phyloP scores from a whole-genome alignment of 345 rosid species.

The Psidium guajava region DNA sequence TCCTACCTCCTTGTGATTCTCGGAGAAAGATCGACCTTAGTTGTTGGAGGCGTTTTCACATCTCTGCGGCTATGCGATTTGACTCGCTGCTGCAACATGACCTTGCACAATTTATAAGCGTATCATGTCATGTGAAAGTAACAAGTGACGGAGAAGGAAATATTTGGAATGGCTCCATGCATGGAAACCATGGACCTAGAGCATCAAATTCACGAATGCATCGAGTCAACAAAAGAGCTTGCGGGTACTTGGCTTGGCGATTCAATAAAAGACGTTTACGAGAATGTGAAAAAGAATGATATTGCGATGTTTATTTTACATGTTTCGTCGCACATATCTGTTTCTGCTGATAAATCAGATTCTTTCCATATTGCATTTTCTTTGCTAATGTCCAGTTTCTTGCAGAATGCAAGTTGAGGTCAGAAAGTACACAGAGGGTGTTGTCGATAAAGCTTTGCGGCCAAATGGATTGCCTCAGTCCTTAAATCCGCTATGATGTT shows the following conservation, averaged over 20 bases:
- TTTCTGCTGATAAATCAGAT: background rate
- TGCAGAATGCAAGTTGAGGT: slow-evolving; percentile 98
- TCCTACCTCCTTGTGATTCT: background rate
- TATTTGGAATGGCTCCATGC: background rate
- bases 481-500: too few species aligned
- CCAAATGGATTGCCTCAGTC: slow-evolving; percentile 87
- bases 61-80: background rate
- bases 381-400: background rate
- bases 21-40: background rate
- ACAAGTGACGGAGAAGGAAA: background rate
- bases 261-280: background rate
- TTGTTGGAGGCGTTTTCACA: background rate
- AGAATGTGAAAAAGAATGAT: background rate
- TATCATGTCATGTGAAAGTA: background rate
- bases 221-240: background rate
- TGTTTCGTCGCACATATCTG: background rate
- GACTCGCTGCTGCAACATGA: background rate
- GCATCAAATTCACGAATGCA: background rate
- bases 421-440: slow-evolving; percentile 91
- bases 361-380: background rate
- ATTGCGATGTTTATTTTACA: background rate
- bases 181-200: background rate
- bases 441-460: slow-evolving; percentile 55
- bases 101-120: background rate
- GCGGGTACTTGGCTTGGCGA: background rate